Conservation (phyloP, 2,329 filamentous ascomycete genomes). For the Ceratocystis cubensis region DNA sequence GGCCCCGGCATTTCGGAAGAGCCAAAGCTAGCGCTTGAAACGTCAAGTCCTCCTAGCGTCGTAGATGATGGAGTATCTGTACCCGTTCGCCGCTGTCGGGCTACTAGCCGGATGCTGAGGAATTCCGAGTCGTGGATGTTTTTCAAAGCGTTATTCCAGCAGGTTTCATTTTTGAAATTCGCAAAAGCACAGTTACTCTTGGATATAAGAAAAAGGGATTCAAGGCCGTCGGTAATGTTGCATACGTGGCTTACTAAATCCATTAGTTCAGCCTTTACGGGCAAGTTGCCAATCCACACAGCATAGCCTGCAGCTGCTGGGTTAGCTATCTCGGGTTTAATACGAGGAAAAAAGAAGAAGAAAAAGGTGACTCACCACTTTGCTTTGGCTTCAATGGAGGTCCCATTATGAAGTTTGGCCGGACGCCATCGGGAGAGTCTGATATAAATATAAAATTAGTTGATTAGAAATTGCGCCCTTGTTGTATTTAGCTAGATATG, state of each 20-base stretch:
- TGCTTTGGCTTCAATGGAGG: slow-evolving; percentile 15
- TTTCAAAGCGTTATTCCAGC: slow-evolving; percentile 63
- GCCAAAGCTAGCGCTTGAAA: not conserved
- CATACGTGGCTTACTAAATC: slow-evolving; percentile 86
- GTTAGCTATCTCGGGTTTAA: slow-evolving; percentile 10
- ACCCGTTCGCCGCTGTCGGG: slow-evolving; percentile 54
- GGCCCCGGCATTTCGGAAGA: not conserved
- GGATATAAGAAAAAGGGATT: slow-evolving; percentile 86
- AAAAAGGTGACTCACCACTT: slow-evolving; percentile 4
- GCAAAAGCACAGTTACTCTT: slow-evolving; percentile 97
- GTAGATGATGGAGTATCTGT: not conserved
- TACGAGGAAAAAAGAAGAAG: too few relatives aligned
- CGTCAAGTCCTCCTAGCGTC: not conserved
- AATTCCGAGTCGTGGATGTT: slow-evolving; percentile 87
- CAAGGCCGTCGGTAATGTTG: slow-evolving; percentile 61
- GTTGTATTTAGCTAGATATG: not conserved
- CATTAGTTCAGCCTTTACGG: slow-evolving; percentile 68
- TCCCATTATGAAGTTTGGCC: slow-evolving; percentile 5
- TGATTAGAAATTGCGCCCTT: not conserved
- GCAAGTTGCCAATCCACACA: slow-evolving; percentile 91
- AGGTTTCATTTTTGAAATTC: slow-evolving; percentile 73
- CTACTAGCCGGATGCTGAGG: slow-evolving; percentile 72
- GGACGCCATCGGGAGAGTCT: not conserved
- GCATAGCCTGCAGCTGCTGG: slow-evolving; percentile 54
- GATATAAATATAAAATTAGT: not conserved